Base-by-base conservation (phyloP, 2,329 filamentous ascomycete species). In the Trichoderma sp. region DNA sequence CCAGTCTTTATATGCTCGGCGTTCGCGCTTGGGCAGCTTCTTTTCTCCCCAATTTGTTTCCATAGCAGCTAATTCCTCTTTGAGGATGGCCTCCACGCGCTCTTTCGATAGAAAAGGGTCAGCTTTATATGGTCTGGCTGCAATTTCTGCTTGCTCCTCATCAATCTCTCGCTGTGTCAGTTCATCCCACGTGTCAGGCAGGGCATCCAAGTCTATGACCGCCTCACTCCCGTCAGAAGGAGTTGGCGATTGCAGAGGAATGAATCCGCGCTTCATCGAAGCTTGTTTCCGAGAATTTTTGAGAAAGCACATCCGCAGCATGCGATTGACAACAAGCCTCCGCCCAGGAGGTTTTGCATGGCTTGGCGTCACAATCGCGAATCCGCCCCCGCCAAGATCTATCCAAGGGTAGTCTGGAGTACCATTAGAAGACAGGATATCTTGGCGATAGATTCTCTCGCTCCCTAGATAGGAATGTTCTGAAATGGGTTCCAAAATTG, bases 1-100 rank as follows among this genome's bases (percentile, higher is more conserved):
- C 93, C 92, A 96, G 2, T 91, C 72, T 4, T 75, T 78, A 74
- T 87, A 85, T 0, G 90, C 91, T 68, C 84, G 88, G 5, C 76
- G 77, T 68, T 87, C 80, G 16, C 87, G 80, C 64, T 82, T 86
- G 0, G 87, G 85, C 7, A 87, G 81, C 71, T 88, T 89, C 1
- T 79, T 81, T n/a, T 81, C 76, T n/a, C 79, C 78, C 91, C 91
- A 95, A 5, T 78, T 76, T 4, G 79, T 75, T 59, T 83, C 82
- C 69, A 87, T 83, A 1, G 81, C 77, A 7, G 80, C 74, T 13
- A 92, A 83, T 30, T 81, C 83, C 21, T 85, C 77, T 32, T 88
- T 80, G 39, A 95, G 82, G 14, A 87, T 78, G 0, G 76, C 72
- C 3, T 84, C 77, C 26, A 91, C 81, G 51, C 87, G 81, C 0